phyloP scores from a whole-genome alignment of 140 eudicot species.

The Senecio squalidus region DNA sequence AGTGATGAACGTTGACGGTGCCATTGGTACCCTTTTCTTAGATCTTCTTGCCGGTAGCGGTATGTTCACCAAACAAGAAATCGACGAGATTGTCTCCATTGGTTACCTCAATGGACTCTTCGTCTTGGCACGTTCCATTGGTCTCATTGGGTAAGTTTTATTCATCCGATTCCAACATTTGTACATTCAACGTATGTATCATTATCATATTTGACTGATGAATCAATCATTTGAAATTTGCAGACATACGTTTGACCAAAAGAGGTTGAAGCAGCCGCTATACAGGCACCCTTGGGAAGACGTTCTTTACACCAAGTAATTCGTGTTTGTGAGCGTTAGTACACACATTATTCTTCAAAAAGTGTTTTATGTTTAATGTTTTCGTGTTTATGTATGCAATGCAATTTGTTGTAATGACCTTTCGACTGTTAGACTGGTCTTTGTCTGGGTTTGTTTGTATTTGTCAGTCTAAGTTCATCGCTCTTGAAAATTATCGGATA shows the following conservation, averaged over 20 bases:
- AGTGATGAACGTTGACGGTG: conserved; percentile 95
- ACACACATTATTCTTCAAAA: conserved; percentile 3
- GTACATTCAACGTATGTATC: not conserved
- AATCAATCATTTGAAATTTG: conserved; percentile 1
- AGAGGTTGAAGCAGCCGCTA: conserved; percentile 98
- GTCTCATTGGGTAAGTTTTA: conserved; percentile 88
- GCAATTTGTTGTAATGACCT: conserved; percentile 25
- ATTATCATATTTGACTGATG: not conserved
- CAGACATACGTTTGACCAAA: conserved; percentile 98
- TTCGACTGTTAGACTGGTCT: not conserved
- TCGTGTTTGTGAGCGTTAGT: not conserved
- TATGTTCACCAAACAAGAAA: conserved; percentile 93
- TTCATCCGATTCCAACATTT: not conserved
- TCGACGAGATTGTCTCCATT: conserved; percentile 83
- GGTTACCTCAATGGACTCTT: conserved; percentile 97
- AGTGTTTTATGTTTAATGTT: conserved; percentile 9
- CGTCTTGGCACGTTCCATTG: conserved; percentile 93
- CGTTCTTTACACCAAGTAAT: conserved; percentile 95
- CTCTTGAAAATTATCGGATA: conserved; percentile 9
- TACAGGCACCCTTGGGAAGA: conserved; percentile 99
- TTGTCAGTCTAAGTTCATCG: conserved; percentile 13
- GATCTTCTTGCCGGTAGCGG: conserved; percentile 98
- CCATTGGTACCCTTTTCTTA: conserved; percentile 92
- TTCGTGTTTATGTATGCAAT: conserved; percentile 8
- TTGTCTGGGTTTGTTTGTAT: conserved; percentile 28